Evolutionary conservation across 2,329 filamentous ascomycete species (phyloP).

Genomic region (Xylariaceae sp.): DNA sequence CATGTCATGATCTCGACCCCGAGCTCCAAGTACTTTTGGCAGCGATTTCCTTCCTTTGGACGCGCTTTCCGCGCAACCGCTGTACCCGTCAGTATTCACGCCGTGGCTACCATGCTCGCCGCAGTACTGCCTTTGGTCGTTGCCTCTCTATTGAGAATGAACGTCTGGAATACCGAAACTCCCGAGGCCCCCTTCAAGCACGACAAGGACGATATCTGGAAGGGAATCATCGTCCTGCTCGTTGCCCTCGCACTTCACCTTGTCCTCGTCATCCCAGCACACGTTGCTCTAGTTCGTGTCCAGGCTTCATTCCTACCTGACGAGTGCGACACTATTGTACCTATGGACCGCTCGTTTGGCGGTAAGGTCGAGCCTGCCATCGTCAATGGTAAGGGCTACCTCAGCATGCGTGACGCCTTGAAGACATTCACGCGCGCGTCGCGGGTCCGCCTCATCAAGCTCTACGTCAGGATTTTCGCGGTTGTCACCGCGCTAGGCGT

Average conservation of each 20-base stretch:
- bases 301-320: conserved; percentile 82
- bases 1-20: conserved; percentile 76
- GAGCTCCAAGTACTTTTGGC: conserved; percentile 57
- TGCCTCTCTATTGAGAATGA: conserved; percentile 44
- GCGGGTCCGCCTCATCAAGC: conserved; percentile 66
- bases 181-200: conserved; percentile 35
- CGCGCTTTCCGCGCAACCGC: conserved; percentile 63
- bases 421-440: conserved; percentile 67
- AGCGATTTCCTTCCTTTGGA: conserved; percentile 61
- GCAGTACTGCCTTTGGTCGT: conserved; percentile 43
- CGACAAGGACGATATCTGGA: conserved; percentile 39
- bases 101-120: conserved; percentile 50
- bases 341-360: conserved; percentile 82
- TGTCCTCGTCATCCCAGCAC: conserved; percentile 67
- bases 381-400: conserved; percentile 64
- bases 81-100: conserved; percentile 58
- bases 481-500: conserved; percentile 46
- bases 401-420: conserved; percentile 73
- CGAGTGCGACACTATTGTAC: conserved; percentile 75
- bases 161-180: conserved; percentile 34
- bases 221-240: conserved; percentile 42
- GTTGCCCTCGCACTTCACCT: conserved; percentile 48
- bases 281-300: conserved; percentile 72
- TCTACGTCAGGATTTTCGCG: conserved; percentile 65
- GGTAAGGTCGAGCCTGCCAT: conserved; percentile 71